Evolutionary conservation across 208 protist genomes (phyloP).

Genomic region (Leishmania arabica): DNA sequence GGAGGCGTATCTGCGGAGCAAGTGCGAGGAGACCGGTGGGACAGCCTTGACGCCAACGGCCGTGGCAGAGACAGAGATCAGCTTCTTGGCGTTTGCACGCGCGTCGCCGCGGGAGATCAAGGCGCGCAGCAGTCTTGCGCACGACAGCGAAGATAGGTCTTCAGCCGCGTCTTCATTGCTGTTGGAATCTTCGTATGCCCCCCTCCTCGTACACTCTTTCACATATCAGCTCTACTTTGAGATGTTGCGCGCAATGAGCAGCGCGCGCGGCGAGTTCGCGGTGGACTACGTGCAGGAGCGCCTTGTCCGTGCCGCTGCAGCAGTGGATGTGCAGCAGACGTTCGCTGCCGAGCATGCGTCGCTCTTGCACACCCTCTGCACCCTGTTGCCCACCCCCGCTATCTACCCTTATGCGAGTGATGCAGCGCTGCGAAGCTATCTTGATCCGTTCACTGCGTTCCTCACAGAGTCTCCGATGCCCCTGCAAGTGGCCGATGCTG

Average conservation of each 20-base stretch:
- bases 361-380: slow-evolving; percentile 68
- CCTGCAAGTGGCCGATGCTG: not conserved
- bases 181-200: not conserved
- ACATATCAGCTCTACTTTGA: slow-evolving; percentile 60
- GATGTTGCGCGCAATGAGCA: slow-evolving; percentile 65
- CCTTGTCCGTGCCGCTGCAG: slow-evolving; percentile 43
- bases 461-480: slow-evolving; percentile 35
- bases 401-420: slow-evolving; percentile 86
- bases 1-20: slow-evolving; percentile 10
- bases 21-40: not conserved
- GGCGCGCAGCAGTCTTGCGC: not conserved
- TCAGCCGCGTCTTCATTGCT: slow-evolving; percentile 5
- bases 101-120: slow-evolving; percentile 7
- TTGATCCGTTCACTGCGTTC: slow-evolving; percentile 49
- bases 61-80: not conserved
- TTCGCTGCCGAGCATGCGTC: slow-evolving; percentile 67
- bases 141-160: not conserved
- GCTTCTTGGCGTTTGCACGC: slow-evolving; percentile 23
- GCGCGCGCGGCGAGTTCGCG: slow-evolving; percentile 56
- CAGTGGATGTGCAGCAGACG: slow-evolving; percentile 16
- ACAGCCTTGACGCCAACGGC: not conserved
- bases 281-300: slow-evolving; percentile 42
- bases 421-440: slow-evolving; percentile 46
- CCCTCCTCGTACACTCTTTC: slow-evolving; percentile 59
- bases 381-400: slow-evolving; percentile 57